phyloP scores from a whole-genome alignment of 228 moss, liverwort and hornwort genomes.

The Sphagnum magellanicum region DNA sequence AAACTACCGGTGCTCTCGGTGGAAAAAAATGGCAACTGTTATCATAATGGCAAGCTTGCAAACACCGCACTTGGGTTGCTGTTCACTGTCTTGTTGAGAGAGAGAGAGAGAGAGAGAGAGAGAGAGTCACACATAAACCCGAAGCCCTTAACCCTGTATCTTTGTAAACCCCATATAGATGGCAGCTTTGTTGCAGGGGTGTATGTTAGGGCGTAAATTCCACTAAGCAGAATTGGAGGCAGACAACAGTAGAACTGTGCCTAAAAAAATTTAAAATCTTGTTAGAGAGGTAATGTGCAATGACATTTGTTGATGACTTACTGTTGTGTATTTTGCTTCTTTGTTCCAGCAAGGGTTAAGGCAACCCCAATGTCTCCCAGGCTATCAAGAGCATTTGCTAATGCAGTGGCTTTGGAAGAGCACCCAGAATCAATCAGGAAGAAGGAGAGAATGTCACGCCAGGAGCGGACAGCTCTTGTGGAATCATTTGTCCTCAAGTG shows the following conservation, averaged over 20 bases:
- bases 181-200: neutral
- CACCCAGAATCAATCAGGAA: conserved; percentile 19
- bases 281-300: neutral
- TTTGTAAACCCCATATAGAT: too few species aligned
- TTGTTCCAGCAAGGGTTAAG: conserved; percentile 28
- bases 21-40: too few species aligned
- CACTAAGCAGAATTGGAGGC: too few species aligned
- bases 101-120: too few species aligned
- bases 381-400: conserved; percentile 23
- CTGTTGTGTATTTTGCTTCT: neutral
- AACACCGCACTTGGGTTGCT: too few species aligned
- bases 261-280: neutral
- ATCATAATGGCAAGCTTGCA: too few species aligned
- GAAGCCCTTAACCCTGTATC: too few species aligned
- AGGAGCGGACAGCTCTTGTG: conserved; percentile 51
- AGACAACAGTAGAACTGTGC: neutral
- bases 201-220: neutral
- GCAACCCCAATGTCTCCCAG: conserved; percentile 11
- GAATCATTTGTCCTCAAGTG: conserved; percentile 55
- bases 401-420: conserved; percentile 27
- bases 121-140: too few species aligned
- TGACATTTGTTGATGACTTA: neutral
- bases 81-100: too few species aligned
- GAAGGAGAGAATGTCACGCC: conserved; percentile 56
- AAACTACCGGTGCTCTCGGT: too few species aligned